Evolutionary conservation across 805 yeast species (phyloP).

Genomic region (Nakazawaea peltata): DNA sequence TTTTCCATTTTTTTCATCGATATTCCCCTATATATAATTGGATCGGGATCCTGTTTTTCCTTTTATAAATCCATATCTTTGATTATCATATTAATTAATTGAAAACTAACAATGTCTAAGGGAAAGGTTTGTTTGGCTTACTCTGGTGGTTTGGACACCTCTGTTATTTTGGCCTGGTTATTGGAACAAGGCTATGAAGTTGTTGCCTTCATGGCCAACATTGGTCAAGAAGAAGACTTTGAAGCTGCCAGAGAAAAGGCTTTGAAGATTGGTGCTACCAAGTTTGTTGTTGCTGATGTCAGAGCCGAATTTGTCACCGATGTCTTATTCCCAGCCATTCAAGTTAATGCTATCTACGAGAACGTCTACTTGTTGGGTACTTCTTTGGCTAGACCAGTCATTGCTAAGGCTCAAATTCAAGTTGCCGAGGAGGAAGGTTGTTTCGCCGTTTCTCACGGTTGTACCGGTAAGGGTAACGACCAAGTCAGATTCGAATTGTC

Average conservation of each 20-base stretch:
- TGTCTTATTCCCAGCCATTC: conserved; percentile 93
- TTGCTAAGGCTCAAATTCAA: conserved; percentile 95
- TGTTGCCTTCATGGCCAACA: conserved; percentile 95
- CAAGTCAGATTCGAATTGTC: conserved; percentile 97
- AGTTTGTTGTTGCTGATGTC: conserved; percentile 89
- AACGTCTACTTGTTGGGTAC: conserved; percentile 96
- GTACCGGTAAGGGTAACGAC: conserved; percentile 99
- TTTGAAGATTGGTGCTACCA: conserved; percentile 92
- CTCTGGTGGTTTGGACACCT: conserved; percentile 98
- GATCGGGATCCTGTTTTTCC: too few relatives aligned
- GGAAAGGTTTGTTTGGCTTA: conserved; percentile 99
- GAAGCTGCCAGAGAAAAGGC: conserved; percentile 97
- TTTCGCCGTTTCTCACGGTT: conserved; percentile 97
- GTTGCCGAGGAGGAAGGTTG: conserved; percentile 98
- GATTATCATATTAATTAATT: too few relatives aligned
- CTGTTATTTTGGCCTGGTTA: conserved; percentile 96
- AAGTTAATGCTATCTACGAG: conserved; percentile 95
- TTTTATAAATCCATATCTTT: neutral
- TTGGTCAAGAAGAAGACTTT: conserved; percentile 99
- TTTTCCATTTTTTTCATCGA: too few relatives aligned
- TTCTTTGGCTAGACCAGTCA: conserved; percentile 97
- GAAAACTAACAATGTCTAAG: conserved; percentile 61
- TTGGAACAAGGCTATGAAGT: conserved; percentile 98
- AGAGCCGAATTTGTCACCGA: conserved; percentile 92
- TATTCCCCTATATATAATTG: neutral